A percentile compares a stretch with the other conserved stretches of the same genome.
Conservation (phyloP, 495 filamentous ascomycete species). For the Cercophora samala region DNA sequence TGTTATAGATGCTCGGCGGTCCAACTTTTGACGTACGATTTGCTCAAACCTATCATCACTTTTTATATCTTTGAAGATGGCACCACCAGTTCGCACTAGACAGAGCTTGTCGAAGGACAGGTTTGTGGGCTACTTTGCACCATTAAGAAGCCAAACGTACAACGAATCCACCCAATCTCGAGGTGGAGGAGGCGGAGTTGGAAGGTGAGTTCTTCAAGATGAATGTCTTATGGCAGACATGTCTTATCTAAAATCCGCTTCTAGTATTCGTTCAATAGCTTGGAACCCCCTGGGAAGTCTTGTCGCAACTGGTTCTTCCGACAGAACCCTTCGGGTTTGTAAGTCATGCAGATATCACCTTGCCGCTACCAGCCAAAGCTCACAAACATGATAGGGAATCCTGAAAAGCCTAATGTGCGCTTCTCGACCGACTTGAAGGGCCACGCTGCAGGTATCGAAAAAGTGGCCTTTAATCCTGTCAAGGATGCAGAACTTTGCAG, state of each 20-base stretch:
- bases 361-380: neutral
- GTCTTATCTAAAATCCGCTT: neutral
- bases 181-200: conserved; percentile 9
- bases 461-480: conserved; percentile 83
- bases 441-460: conserved; percentile 72
- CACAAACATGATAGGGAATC: conserved; percentile 61
- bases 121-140: conserved; percentile 56
- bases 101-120: conserved; percentile 57
- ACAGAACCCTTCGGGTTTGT: conserved; percentile 76
- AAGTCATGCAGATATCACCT: conserved; percentile 22
- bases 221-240: neutral
- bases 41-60: neutral
- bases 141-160: conserved; percentile 60
- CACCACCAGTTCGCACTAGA: conserved; percentile 48
- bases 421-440: conserved; percentile 86
- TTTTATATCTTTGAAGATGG: conserved; percentile 38
- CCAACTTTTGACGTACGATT: no score
- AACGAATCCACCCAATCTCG: conserved; percentile 44
- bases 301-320: conserved; percentile 79
- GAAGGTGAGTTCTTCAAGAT: neutral
- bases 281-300: conserved; percentile 88
- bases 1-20: no score
- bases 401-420: conserved; percentile 73
- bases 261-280: conserved; percentile 64
- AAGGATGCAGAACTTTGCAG: conserved; percentile 87